Conservation (phyloP, 495 filamentous ascomycete species). For the Xylaria acuta region DNA sequence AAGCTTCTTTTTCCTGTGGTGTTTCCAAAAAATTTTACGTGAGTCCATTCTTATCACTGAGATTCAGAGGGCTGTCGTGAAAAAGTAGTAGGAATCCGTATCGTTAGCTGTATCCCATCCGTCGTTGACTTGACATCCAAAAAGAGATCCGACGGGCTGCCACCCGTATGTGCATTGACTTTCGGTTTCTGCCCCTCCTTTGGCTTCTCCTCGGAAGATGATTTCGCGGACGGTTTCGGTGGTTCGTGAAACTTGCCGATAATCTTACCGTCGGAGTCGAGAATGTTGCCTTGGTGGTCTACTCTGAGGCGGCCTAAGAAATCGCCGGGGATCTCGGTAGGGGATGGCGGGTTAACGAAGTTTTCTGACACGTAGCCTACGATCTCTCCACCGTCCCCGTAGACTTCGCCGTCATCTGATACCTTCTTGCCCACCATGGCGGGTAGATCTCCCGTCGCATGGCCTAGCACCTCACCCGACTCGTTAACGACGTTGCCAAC, state of each 20-base stretch:
- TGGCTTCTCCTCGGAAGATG: slow-evolving; percentile 30
- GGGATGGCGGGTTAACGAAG: slow-evolving; percentile 37
- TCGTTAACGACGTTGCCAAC: slow-evolving; percentile 77
- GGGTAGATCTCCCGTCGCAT: slow-evolving; percentile 53
- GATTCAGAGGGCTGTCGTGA: slow-evolving; percentile 21
- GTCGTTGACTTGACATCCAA: slow-evolving; percentile 59
- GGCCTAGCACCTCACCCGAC: slow-evolving; percentile 52
- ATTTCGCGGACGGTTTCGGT: slow-evolving; percentile 30
- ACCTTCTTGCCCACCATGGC: slow-evolving; percentile 53
- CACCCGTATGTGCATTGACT: slow-evolving; percentile 42
- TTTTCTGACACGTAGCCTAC: slow-evolving; percentile 56
- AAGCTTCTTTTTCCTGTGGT: neutral
- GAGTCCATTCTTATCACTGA: neutral
- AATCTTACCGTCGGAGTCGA: slow-evolving; percentile 49
- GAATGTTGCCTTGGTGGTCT: slow-evolving; percentile 53
- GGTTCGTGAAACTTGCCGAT: slow-evolving; percentile 54
- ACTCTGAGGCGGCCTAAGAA: slow-evolving; percentile 51
- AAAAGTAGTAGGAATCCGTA: slow-evolving; percentile 59
- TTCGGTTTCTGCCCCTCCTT: slow-evolving; percentile 45
- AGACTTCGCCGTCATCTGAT: slow-evolving; percentile 51
- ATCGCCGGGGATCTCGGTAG: slow-evolving; percentile 43
- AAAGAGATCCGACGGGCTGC: slow-evolving; percentile 58
- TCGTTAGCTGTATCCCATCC: slow-evolving; percentile 58
- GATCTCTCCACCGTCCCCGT: slow-evolving; percentile 52
- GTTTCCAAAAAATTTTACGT: neutral